phyloP scores from a whole-genome alignment of 148 eudicot genomes.

The Camellia lanceoleosa region DNA sequence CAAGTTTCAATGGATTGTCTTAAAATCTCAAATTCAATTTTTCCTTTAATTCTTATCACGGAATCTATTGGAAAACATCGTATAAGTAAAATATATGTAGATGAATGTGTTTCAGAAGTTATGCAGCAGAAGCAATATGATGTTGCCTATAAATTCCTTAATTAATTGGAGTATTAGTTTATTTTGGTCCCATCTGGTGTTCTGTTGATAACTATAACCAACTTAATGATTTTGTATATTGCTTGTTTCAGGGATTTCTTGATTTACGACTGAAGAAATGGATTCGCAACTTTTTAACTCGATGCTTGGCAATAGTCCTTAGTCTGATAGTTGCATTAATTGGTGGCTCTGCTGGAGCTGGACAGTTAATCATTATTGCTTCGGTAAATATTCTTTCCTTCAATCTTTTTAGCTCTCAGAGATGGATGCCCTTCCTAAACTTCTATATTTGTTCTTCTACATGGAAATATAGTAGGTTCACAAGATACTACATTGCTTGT shows the following conservation, averaged over 20 bases:
- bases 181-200: background rate
- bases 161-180: background rate
- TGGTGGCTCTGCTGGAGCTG: slow-evolving; percentile 93
- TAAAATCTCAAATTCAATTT: background rate
- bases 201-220: background rate
- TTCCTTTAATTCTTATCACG: background rate
- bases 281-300: slow-evolving; percentile 83
- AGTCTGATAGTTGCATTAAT: slow-evolving; percentile 87
- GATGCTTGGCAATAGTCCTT: slow-evolving; percentile 91
- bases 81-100: background rate
- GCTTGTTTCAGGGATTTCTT: slow-evolving; percentile 73
- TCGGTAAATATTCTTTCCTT: slow-evolving; percentile 47
- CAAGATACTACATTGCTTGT: background rate
- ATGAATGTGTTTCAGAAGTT: background rate
- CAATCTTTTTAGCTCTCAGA: background rate
- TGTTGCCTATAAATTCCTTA: background rate
- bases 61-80: background rate
- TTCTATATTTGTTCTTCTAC: background rate
- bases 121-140: background rate
- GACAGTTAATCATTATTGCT: slow-evolving; percentile 84
- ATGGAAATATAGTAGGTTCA: background rate
- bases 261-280: slow-evolving; percentile 82
- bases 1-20: background rate
- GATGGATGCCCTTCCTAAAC: background rate
- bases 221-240: slow-evolving; percentile 1